phyloP scores from a whole-genome alignment of 169 alveolate genomes.

The Miamiensis avidus region DNA sequence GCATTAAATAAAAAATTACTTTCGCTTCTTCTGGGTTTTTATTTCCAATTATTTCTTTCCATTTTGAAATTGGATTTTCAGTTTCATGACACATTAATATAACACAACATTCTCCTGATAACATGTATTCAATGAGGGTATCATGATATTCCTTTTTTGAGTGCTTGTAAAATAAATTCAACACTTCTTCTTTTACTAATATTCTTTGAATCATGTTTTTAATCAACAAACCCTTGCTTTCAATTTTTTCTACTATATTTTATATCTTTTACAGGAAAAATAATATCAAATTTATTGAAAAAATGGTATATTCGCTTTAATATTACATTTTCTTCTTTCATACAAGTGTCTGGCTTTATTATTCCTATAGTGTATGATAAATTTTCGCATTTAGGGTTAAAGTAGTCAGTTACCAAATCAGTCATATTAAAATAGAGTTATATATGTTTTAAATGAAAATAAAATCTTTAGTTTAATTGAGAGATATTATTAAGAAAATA shows the following conservation, averaged over 20 bases:
- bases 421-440: no score
- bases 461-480: no score
- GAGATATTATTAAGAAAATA: no score
- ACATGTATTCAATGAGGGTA: slow-evolving; percentile 56
- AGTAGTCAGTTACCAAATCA: background rate
- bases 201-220: slow-evolving; percentile 64
- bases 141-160: slow-evolving; percentile 54
- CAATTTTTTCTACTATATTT: slow-evolving; percentile 63
- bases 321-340: slow-evolving; percentile 54
- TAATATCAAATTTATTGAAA: no score
- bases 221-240: slow-evolving; percentile 68
- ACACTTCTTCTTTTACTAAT: slow-evolving; percentile 73
- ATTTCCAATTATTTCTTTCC: slow-evolving; percentile 83
- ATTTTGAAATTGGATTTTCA: slow-evolving; percentile 77
- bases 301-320: background rate
- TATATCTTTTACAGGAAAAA: slow-evolving; percentile 28
- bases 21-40: slow-evolving; percentile 78
- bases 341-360: slow-evolving; percentile 74
- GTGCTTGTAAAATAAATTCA: slow-evolving; percentile 66
- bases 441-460: no score
- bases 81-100: slow-evolving; percentile 52
- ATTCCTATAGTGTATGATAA: slow-evolving; percentile 73
- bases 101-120: slow-evolving; percentile 45
- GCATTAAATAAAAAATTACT: slow-evolving; percentile 12
- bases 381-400: slow-evolving; percentile 45